These are phyloP conservation scores for Huntiella savannae DNA, from an alignment of 2,329 filamentous ascomycete species.

Conservation along the genomic window DNA sequence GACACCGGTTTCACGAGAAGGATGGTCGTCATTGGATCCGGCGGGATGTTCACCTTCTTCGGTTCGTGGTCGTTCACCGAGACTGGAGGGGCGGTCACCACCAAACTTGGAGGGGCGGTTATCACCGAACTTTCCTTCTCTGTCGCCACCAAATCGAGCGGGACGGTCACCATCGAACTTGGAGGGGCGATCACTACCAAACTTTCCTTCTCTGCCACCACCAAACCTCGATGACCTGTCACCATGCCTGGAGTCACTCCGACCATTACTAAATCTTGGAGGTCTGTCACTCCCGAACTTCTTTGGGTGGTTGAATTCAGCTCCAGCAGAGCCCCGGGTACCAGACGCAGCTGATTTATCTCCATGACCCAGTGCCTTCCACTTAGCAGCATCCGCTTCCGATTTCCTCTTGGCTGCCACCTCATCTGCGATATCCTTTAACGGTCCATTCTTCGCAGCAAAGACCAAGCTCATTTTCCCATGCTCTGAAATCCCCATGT, in stretches of 20 bases:
- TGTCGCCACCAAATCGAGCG: background rate
- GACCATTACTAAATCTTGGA: too few relatives aligned
- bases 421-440: constrained; percentile 17
- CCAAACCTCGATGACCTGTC: background rate
- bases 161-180: background rate
- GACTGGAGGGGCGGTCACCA: background rate
- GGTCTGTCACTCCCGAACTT: background rate
- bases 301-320: background rate
- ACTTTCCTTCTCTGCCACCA: background rate
- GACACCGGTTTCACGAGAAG: background rate
- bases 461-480: constrained; percentile 39
- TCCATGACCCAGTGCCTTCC: background rate
- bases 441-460: constrained; percentile 27
- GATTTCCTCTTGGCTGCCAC: constrained; percentile 8
- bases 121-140: background rate
- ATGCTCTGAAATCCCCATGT: constrained; percentile 28
- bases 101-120: background rate
- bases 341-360: too few relatives aligned
- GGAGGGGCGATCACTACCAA: background rate
- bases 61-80: background rate
- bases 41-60: background rate
- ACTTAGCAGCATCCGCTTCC: background rate
- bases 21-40: background rate
- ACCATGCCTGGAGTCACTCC: background rate
- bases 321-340: too few relatives aligned